phyloP scores from a whole-genome alignment of 768 basidiomycete species.

The Sarcodon sp. region DNA sequence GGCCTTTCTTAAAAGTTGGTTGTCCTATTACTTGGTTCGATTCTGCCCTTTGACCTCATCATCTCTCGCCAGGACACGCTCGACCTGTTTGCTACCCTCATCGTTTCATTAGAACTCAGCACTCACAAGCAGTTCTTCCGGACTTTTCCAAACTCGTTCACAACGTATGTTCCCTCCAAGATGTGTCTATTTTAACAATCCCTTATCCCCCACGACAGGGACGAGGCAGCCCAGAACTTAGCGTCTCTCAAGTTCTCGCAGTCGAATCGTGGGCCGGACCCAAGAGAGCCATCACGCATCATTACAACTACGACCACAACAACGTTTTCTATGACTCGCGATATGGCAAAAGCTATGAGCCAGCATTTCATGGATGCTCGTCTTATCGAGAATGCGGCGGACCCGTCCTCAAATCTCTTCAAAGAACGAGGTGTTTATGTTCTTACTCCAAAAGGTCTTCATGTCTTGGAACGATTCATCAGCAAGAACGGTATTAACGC shows the following conservation, averaged over 20 bases:
- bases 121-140: slow-evolving; percentile 96
- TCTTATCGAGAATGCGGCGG: slow-evolving; percentile 92
- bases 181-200: not conserved
- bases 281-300: slow-evolving; percentile 93
- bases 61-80: slow-evolving; percentile 68
- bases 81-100: slow-evolving; percentile 93
- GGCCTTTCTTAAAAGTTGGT: slow-evolving; percentile 83
- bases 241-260: slow-evolving; percentile 97
- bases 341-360: slow-evolving; percentile 99
- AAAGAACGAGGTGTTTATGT: slow-evolving; percentile 96
- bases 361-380: slow-evolving; percentile 99
- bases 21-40: slow-evolving; percentile 3
- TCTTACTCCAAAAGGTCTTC: slow-evolving; percentile 94
- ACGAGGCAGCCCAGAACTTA: slow-evolving; percentile 89
- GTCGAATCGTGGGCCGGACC: slow-evolving; percentile 96
- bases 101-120: slow-evolving; percentile 83
- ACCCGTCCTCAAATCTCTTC: slow-evolving; percentile 81
- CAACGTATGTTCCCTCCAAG: slow-evolving; percentile 53
- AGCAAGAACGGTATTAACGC: slow-evolving; percentile 97
- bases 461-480: slow-evolving; percentile 99
- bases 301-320: slow-evolving; percentile 99
- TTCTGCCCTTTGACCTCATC: slow-evolving; percentile 1
- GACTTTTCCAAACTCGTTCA: slow-evolving; percentile 87
- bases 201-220: slow-evolving; percentile 31
- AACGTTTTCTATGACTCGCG: slow-evolving; percentile 98